Base-by-base conservation (phyloP, 495 filamentous ascomycete species). In the Melanomma pulvis-pyrius region DNA sequence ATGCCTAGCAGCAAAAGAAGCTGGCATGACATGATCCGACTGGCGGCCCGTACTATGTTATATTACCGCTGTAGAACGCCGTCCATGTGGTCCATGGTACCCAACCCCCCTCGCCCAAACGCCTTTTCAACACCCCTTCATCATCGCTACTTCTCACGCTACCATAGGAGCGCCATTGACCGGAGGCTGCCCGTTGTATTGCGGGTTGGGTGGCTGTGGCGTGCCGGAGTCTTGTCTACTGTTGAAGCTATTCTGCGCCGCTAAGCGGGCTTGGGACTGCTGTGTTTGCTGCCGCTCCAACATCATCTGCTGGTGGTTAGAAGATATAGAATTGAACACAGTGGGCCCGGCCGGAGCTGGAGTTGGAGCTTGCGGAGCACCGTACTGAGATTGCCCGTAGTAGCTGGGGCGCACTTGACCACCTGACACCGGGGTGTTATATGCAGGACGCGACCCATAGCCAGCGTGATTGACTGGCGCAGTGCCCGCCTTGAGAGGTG, bases 301-400 rank as follows among this genome's bases (percentile, higher is more conserved):
- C 53, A 77, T 71, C 44, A 70, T 47, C 59, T 75, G 74, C 60
- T 76, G 74, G 30, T 73, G 60, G 51, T 63, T 71, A 7, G 72
- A 50, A 17, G 53, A 63, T 57, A 75, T 67, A 15, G 68, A 70
- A 49, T 62, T 68, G n/a, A 68, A 71, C 22, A 71, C 73, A 21
- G 34, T 22, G 22, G 64, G 29, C 13, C 63, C 19, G n/a, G 22
- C 34, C 24, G 64, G 48, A 19, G 65, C 55, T 15, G 68, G 67
- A 15, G 68, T 65, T 3, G 59, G 50, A 29, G 62, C 52, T 41
- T 65, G 61, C 53, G 61, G 53, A 24, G 63, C 60, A 36, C 39
- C 61, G 47, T 67, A 72, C 52, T 68, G 65, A 17, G 54, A 30
- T n/a, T 53, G 29, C 17, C 22, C 29, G 47, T 64, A 69, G 56